phyloP scores from a whole-genome alignment of 108 stramenopile genomes.

The Poteriospumella lacustris region DNA sequence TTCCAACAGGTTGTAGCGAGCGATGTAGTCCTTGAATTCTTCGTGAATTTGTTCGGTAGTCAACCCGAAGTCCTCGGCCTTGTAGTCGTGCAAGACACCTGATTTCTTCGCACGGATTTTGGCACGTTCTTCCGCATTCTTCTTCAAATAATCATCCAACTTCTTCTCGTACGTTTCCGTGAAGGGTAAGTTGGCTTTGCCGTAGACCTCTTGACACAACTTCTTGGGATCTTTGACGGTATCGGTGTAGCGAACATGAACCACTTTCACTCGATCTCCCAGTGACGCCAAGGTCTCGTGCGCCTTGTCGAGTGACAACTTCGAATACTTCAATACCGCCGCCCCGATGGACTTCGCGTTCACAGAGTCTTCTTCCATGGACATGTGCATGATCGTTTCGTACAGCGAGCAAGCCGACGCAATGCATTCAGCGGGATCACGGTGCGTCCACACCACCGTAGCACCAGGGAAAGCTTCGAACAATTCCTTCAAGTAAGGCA shows the following conservation, averaged over 20 bases:
- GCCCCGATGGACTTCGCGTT: not conserved
- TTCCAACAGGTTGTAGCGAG: not conserved
- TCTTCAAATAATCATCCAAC: slow-evolving; percentile 4
- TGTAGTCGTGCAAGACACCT: slow-evolving; percentile 15
- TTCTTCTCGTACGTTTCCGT: not conserved
- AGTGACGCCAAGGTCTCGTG: not conserved
- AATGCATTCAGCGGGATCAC: slow-evolving; percentile 28
- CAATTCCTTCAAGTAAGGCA: slow-evolving; percentile 23
- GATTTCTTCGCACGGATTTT: not conserved
- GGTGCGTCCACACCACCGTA: slow-evolving; percentile 41
- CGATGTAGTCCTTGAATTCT: slow-evolving; percentile 7
- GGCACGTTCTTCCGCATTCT: not conserved
- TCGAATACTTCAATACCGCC: slow-evolving; percentile 11
- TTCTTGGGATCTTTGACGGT: slow-evolving; percentile 19
- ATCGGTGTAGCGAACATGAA: slow-evolving; percentile 28
- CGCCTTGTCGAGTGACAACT: slow-evolving; percentile 2
- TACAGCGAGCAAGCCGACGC: slow-evolving; percentile 29
- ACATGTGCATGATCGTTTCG: not conserved
- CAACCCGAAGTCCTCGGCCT: slow-evolving; percentile 4
- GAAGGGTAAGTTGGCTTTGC: not conserved
- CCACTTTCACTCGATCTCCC: not conserved
- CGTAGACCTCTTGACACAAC: slow-evolving; percentile 1
- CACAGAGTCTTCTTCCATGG: not conserved
- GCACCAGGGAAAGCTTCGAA: slow-evolving; percentile 35
- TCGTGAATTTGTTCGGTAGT: not conserved